A percentile compares a stretch with the other conserved stretches of the same genome.
Evolutionary conservation across 805 yeast genomes (phyloP).

Genomic region (Scheffersomyces coipomensis): DNA sequence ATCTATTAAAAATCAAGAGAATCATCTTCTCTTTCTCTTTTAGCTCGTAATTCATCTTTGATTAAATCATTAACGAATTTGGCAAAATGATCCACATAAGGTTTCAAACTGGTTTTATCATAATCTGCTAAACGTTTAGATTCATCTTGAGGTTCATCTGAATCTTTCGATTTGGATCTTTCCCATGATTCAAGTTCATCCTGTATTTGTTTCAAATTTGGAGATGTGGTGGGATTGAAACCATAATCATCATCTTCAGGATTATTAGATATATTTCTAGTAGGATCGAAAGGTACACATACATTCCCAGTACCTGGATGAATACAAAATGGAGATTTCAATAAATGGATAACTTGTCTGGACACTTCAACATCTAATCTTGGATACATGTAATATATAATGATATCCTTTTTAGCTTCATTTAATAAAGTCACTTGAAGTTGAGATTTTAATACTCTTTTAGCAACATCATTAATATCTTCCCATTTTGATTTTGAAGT

Average conservation of each 20-base stretch:
- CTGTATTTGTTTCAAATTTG: constrained; percentile 65
- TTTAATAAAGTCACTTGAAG: constrained; percentile 47
- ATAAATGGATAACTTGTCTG: constrained; percentile 81
- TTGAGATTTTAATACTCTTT: constrained; percentile 42
- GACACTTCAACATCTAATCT: constrained; percentile 93
- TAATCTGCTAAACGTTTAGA: constrained; percentile 42
- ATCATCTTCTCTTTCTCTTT: constrained; percentile 32
- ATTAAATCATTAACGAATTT: constrained; percentile 57
- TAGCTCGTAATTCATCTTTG: constrained; percentile 49
- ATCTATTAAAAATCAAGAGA: constrained; percentile 26
- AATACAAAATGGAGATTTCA: constrained; percentile 94
- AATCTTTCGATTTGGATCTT: constrained; percentile 26
- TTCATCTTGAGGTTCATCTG: constrained; percentile 15
- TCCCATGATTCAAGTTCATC: constrained; percentile 59
- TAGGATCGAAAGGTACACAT: constrained; percentile 81
- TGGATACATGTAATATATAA: constrained; percentile 81
- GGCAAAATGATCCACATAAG: constrained; percentile 66
- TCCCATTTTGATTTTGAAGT: constrained; percentile 73
- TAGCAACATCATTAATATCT: constrained; percentile 61
- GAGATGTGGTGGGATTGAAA: constrained; percentile 80
- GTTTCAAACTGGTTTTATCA: constrained; percentile 68
- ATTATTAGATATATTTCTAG: constrained; percentile 30
- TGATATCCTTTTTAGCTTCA: constrained; percentile 80
- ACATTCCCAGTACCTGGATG: constrained; percentile 96
- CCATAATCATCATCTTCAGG: constrained; percentile 41